Conservation (phyloP, 2,329 filamentous ascomycete species). For the Beauveria australis region DNA sequence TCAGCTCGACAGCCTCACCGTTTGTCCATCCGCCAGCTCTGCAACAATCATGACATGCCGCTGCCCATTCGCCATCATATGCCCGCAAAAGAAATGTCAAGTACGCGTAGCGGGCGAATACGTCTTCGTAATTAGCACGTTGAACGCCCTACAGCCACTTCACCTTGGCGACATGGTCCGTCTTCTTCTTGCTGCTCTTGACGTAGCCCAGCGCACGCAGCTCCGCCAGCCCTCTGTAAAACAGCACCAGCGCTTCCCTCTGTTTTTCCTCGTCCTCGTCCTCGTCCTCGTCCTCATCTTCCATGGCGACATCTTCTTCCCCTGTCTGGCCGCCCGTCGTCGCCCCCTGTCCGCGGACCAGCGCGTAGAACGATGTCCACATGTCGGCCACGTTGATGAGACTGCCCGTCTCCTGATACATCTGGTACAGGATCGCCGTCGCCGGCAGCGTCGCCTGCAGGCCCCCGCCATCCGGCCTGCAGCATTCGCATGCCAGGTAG, state of each 20-base stretch:
- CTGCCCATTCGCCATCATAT: not conserved
- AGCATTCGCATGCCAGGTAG: slow-evolving; percentile 61
- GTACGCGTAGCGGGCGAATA: too few species aligned
- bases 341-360: slow-evolving; percentile 40
- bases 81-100: not conserved
- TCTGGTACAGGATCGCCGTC: slow-evolving; percentile 66
- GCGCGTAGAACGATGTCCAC: slow-evolving; percentile 66
- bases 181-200: slow-evolving; percentile 83
- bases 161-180: slow-evolving; percentile 85
- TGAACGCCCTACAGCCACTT: slow-evolving; percentile 53
- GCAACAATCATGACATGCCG: not conserved
- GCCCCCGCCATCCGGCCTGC: slow-evolving; percentile 46
- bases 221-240: slow-evolving; percentile 81
- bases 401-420: slow-evolving; percentile 69
- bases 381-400: slow-evolving; percentile 74
- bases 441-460: slow-evolving; percentile 57
- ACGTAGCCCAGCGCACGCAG: slow-evolving; percentile 78
- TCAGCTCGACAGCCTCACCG: slow-evolving; percentile 3
- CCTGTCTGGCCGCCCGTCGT: slow-evolving; percentile 24
- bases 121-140: not conserved
- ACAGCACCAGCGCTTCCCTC: slow-evolving; percentile 59
- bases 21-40: not conserved
- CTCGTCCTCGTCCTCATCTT: slow-evolving; percentile 14
- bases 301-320: slow-evolving; percentile 23
- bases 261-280: slow-evolving; percentile 35